phyloP scores from a whole-genome alignment of 352 stramenopile genomes.

The Thraustotheca clavata region DNA sequence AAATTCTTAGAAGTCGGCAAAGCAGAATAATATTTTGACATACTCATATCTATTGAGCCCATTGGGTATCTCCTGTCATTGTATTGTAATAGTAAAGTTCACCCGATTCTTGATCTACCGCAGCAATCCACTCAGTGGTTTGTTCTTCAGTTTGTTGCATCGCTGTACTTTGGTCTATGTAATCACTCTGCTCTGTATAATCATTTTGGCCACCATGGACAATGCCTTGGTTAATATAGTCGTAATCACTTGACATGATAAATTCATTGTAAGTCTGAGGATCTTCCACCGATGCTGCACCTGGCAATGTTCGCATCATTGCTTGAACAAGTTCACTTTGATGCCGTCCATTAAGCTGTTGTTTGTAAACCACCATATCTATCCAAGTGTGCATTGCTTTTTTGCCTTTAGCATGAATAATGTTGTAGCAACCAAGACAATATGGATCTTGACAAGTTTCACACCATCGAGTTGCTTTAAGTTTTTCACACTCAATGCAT shows the following conservation, averaged over 20 bases:
- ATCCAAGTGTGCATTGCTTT: constrained; percentile 62
- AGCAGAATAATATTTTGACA: constrained; percentile 32
- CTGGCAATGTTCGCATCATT: constrained; percentile 3
- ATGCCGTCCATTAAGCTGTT: constrained; percentile 32
- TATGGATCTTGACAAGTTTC: constrained; percentile 67
- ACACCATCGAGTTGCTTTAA: constrained; percentile 73
- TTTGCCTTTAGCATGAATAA: constrained; percentile 78
- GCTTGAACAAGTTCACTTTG: constrained; percentile 21
- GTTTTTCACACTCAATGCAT: constrained; percentile 82
- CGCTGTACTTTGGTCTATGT: constrained; percentile 2
- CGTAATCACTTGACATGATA: constrained; percentile 60
- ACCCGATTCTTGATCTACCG: constrained; percentile 52
- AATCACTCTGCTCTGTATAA: constrained; percentile 1
- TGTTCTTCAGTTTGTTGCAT: constrained; percentile 22
- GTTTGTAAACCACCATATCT: constrained; percentile 55
- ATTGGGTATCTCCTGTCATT: constrained; percentile 54
- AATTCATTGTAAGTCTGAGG: constrained; percentile 72
- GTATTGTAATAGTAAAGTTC: constrained; percentile 71
- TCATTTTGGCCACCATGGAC: constrained; percentile 21
- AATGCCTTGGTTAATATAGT: constrained; percentile 55
- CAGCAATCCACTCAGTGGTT: constrained; percentile 33
- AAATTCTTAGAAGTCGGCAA: constrained; percentile 72
- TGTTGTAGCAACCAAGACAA: constrained; percentile 70
- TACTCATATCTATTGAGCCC: too few relatives aligned
- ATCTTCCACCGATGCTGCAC: constrained; percentile 33